Base-by-base conservation (phyloP, 1,284 basidiomycete species). In the Malassezia sp. region DNA sequence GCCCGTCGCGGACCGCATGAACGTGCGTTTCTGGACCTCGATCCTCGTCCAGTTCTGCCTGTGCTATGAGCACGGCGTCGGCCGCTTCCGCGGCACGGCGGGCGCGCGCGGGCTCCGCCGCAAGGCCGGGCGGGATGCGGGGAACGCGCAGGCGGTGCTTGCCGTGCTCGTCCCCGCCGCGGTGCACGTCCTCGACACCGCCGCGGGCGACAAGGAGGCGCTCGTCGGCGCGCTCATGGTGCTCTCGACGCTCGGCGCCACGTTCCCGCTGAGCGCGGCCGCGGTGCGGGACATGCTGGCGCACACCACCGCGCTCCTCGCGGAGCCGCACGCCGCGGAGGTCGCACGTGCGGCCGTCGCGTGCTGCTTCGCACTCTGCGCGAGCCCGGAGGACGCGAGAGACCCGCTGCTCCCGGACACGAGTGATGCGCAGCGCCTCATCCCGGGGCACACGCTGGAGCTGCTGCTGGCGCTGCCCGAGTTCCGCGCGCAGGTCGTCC, bases 1-100 rank as follows among this genome's bases (percentile, higher is more conserved):
- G n/a, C n/a, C n/a, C n/a, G 0, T 59, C 83, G 75, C 0, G 82
- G 93, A 40, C 67, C 81, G 81, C 30, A 78, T 83, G 0, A 73
- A 96, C 11, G 73, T 89, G 34, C 80, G 81, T 0, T 96, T 96
- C 72, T 88, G 88, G 73, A 78, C 82, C 4, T 81, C 85, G 3
- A 79, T 79, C 0, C 73, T 90, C 35, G 78, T 91, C 21, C 86
- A 87, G 40, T 85, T 84, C 57, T 62, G 64, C 30, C 22, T 51
- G 52, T 51, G 12, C 53, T 50, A 23, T 49, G 49, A 24, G 44
- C 60, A n/a, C 43, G 52, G n/a, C 27, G 49, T 23, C 55, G 53
- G 22, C 46, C 51, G 35, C 77, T 79, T 26, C 74, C 76, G 22
- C 72, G 61, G 14, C 54, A 61, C 14, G 35, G 53, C 7, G 66